phyloP scores from a whole-genome alignment of 2,329 filamentous ascomycete genomes.

The Fusarium mangiferae region DNA sequence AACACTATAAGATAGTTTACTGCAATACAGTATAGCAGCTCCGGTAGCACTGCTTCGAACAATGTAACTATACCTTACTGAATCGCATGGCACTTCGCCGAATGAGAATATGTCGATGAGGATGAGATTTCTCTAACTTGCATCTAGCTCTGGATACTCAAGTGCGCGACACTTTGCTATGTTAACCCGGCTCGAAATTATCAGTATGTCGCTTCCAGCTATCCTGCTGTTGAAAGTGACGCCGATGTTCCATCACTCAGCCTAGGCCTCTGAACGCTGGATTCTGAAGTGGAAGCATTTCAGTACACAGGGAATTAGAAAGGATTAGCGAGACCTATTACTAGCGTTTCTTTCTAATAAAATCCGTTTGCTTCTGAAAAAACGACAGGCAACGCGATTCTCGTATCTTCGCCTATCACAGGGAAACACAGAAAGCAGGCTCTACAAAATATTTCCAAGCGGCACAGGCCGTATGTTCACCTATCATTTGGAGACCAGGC shows the following conservation, averaged over 20 bases:
- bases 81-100: no score
- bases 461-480: not conserved
- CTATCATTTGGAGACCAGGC: not conserved
- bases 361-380: not conserved
- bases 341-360: not conserved
- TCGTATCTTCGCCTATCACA: not conserved
- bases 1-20: not conserved
- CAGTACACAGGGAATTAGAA: no score
- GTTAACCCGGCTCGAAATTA: no score
- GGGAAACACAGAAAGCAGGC: no score
- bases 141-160: no score
- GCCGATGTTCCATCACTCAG: not conserved
- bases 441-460: not conserved
- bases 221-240: not conserved
- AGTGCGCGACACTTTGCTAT: rapidly evolving
- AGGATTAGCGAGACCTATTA: rapidly evolving
- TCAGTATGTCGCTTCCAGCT: not conserved
- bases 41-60: not conserved
- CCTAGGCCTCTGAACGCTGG: not conserved
- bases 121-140: rapidly evolving
- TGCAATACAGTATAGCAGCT: not conserved
- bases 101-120: not conserved
- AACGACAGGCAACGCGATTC: rapidly evolving
- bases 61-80: not conserved
- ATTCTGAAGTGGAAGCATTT: not conserved